These are phyloP conservation scores for Carallia pectinifolia DNA, from an alignment of 345 rosid species.

Conservation along the genomic window DNA sequence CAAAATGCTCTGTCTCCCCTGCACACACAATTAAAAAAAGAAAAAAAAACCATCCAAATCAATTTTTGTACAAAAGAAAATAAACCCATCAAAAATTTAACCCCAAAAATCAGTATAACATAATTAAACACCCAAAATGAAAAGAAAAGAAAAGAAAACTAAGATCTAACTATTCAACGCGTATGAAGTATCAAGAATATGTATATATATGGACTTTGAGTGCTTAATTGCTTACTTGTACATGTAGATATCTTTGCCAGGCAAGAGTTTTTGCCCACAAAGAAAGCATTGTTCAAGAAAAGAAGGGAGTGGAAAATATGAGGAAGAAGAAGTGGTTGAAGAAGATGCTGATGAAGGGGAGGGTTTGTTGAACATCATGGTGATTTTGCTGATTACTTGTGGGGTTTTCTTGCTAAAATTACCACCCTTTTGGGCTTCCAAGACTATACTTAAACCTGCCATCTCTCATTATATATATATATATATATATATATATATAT, in stretches of 20 bases:
- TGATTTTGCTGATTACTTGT: constrained; percentile 58
- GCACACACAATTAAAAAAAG: neutral
- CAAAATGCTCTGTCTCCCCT: constrained; percentile 88
- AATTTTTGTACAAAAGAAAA: neutral
- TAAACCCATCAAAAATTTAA: neutral
- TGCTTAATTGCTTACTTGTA: constrained; percentile 54
- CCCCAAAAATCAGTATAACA: neutral
- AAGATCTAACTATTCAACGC: constrained; percentile 11
- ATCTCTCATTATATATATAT: constrained; percentile 29
- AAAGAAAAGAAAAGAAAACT: neutral
- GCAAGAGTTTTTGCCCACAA: constrained; percentile 61
- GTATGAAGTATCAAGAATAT: neutral
- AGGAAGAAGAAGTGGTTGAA: neutral
- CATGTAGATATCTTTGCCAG: constrained; percentile 89
- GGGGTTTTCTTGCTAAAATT: constrained; percentile 31
- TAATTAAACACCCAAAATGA: neutral
- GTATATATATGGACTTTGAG: too few relatives aligned
- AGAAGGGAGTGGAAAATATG: constrained; percentile 21
- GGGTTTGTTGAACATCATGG: constrained; percentile 31
- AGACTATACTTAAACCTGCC: constrained; percentile 79
- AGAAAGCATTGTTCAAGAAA: constrained; percentile 74
- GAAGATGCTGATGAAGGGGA: constrained; percentile 10
- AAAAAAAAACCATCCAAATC: neutral
- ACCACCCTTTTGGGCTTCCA: constrained; percentile 45
- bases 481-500: too few relatives aligned